Percentiles rank a stretch among this genome's conserved stretches.
These are phyloP conservation scores for Pittosporum tobira DNA, from an alignment of 129 eudicot species.

Conservation along the genomic window DNA sequence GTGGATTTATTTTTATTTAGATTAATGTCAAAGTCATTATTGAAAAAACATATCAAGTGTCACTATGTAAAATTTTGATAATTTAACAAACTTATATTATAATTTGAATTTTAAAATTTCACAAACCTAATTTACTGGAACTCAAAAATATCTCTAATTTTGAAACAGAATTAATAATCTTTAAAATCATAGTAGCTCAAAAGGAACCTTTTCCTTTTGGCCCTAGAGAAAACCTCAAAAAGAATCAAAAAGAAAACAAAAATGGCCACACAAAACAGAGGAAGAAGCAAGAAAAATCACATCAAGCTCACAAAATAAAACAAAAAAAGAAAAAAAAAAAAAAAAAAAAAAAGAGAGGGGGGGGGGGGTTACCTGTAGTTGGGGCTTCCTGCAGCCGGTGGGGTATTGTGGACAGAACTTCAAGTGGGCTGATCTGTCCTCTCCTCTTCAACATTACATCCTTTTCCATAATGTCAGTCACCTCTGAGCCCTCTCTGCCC, in stretches of 20 bases:
- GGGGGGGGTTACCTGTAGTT: constrained; percentile 39
- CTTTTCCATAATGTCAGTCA: constrained; percentile 36
- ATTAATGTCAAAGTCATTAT: too few species aligned
- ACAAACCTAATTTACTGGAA: too few species aligned
- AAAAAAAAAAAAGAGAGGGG: too few species aligned
- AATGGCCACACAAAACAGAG: neutral
- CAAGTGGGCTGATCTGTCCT: constrained; percentile 35
- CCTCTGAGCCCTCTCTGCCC: constrained; percentile 49
- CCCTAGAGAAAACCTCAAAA: constrained; percentile 9
- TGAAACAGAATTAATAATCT: too few species aligned
- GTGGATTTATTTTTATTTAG: too few species aligned
- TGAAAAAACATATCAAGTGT: too few species aligned
- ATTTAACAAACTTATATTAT: too few species aligned
- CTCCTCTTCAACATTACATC: constrained; percentile 24
- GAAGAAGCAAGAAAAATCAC: constrained; percentile 14
- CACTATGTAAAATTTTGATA: too few species aligned
- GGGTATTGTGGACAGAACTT: constrained; percentile 32
- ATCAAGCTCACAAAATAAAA: constrained; percentile 14
- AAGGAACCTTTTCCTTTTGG: constrained; percentile 10
- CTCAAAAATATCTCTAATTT: too few species aligned
- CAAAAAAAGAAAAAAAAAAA: constrained; percentile 6
- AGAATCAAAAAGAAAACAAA: constrained; percentile 5
- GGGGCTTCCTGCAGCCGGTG: constrained; percentile 26
- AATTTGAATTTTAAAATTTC: too few species aligned
- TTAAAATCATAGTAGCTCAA: too few species aligned